Percentiles rank a stretch among this genome's conserved stretches.
Conservation (phyloP, 2,329 filamentous ascomycete genomes). For the Ophiostoma perfectum region DNA sequence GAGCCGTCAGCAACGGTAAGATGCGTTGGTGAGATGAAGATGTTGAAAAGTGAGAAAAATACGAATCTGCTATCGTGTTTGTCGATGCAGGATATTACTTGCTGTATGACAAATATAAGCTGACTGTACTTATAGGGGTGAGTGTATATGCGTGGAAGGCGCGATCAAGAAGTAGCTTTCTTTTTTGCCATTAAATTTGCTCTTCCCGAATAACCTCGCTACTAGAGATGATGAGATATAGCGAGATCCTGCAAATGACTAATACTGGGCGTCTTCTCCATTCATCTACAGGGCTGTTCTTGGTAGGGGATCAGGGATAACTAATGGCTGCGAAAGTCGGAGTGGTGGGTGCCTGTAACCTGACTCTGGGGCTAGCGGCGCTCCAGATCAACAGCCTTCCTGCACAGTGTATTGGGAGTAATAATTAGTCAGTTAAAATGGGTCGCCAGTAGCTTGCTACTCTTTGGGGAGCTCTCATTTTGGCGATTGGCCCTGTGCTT, state of each 20-base stretch:
- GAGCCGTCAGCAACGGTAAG: not conserved
- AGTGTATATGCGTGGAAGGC: too few species aligned
- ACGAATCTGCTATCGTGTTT: not conserved
- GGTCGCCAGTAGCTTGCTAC: not conserved
- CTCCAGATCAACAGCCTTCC: not conserved
- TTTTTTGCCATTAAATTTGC: not conserved
- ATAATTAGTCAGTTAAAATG: not conserved
- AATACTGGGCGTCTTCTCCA: not conserved
- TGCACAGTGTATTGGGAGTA: not conserved
- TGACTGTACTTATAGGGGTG: not conserved
- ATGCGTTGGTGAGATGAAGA: not conserved
- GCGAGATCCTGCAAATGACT: not conserved
- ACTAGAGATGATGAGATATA: not conserved
- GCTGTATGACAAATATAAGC: not conserved
- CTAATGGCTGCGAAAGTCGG: not conserved
- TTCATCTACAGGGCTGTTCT: slow-evolving; percentile 4
- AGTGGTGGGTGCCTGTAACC: slow-evolving; percentile 7
- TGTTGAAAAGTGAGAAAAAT: not conserved
- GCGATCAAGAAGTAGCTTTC: too few species aligned
- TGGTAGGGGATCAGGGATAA: not conserved
- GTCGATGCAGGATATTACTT: not conserved
- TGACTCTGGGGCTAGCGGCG: not conserved
- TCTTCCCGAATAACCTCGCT: slow-evolving; percentile 7
- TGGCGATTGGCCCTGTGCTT: not conserved
- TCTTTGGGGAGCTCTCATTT: slow-evolving; percentile 3